Base-by-base conservation (phyloP, 1,284 basidiomycete genomes). In the Apiotrichum laibachii region DNA sequence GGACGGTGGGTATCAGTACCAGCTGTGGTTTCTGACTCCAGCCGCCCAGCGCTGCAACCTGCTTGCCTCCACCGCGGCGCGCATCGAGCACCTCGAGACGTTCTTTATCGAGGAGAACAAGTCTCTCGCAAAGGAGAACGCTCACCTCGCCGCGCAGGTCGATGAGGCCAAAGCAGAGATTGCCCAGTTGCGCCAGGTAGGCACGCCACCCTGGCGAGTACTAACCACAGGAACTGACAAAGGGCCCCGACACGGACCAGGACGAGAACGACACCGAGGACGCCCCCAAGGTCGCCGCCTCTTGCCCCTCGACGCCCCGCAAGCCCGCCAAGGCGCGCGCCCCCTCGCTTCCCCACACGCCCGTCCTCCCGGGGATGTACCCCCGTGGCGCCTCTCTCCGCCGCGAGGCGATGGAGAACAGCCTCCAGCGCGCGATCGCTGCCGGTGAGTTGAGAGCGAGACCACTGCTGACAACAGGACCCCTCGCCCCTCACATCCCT, bases 371-470 rank as follows among this genome's bases (percentile, higher is more conserved):
- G 4, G 49, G 49, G 2, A 39, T 40, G 49, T 50, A 50, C 49
- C 49, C 49, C 19, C 49, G 49, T 19, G 49, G 22, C 9, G 4
- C 35, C 7, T 35, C 34, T 11, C 49, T 50, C 11, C 49, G 49
- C 16, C 49, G 49, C 37, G 49, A 50, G 21, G 49, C 35, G 49
- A 39, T 50, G 19, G 37, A 50, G 35, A 40, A 50, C 21, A 49
- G 9, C 31, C 5, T 35, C 7, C 21, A n/a, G 33, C 31, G 11
- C n/a, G 37, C 49, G 33, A 15, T 11, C 16, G 18, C 6, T 39
- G 11, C n/a, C 13, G 10, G 12, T 31, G n/a, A 21, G 22, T n/a
- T 26, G 3, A 22, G 26, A 39, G 12, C 10, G 5, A 8, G n/a
- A n/a, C n/a, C n/a, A n/a, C 5, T 19, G n/a, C 12, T 39, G 7